Conservation (phyloP, 257 asterid species). For the Nicotiana noctiflora region DNA sequence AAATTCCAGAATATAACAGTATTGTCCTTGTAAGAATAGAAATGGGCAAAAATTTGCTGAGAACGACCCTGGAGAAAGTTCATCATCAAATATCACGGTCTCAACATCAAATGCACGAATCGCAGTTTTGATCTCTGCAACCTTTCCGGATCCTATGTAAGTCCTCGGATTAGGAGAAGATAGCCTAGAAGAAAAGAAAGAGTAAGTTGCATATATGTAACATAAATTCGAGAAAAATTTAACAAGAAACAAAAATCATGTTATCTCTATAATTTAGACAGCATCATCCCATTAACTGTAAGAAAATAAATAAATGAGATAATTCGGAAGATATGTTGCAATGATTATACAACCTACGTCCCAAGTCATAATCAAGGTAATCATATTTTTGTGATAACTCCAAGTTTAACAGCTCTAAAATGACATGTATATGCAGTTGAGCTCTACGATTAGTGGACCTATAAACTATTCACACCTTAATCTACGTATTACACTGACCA, state of each 20-base stretch:
- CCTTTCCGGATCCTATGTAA: slow-evolving; percentile 96
- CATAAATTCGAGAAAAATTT: not conserved
- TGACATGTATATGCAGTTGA: not conserved
- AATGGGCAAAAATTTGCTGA: not conserved
- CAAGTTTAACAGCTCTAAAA: not conserved
- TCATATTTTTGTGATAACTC: not conserved
- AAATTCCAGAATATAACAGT: not conserved
- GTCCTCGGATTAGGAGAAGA: slow-evolving; percentile 78
- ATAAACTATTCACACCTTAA: not conserved
- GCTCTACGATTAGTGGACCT: not conserved
- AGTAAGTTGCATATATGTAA: not conserved
- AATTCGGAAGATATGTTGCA: not conserved
- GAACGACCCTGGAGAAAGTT: slow-evolving; percentile 92
- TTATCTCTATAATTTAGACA: not conserved
- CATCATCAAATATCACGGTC: slow-evolving; percentile 93
- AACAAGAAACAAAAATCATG: not conserved
- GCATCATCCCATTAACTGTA: not conserved
- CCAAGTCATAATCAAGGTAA: not conserved
- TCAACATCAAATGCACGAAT: slow-evolving; percentile 78
- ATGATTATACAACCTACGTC: not conserved
- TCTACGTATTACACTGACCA: not conserved
- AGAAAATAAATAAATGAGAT: not conserved
- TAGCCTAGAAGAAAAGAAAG: slow-evolving; percentile 52
- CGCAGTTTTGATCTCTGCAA: slow-evolving; percentile 82
- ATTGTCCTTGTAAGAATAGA: not conserved